Evolutionary conservation across 2,329 filamentous ascomycete genomes (phyloP), one percentile per base, ranked within the genome.

Genomic region (Aspergillus candidus): DNA sequence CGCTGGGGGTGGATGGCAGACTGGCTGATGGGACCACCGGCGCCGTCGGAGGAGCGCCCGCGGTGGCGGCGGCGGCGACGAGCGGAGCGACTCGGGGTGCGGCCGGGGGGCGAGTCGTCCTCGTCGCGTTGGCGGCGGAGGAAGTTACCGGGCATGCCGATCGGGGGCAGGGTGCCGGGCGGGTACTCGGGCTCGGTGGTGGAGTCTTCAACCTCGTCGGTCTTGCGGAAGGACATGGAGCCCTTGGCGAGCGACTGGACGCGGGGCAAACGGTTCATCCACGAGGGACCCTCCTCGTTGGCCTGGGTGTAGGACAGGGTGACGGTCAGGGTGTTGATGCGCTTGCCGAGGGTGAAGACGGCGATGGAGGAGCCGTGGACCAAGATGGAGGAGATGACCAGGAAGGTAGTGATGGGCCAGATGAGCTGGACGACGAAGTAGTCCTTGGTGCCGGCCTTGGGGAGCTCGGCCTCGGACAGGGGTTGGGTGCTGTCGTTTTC

Each of bases 321-420:
- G 48, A 98, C 76, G 1, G 88, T 90, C 54, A 98, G 71, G 0
- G 93, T 97, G 70, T 97, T 97, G 78, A 98, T 98, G 49, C 87
- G 90, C 68, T 97, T 98, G 57, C 93, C 93, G 1, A 98, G 79
- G 0, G 93, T 97, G 59, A 98, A 98, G 7, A 98, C 93, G 4
- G 93, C 93, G 56, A 98, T 86, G 0, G 93, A 97, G n/a, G 93
- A 97, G 15, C 93, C 93, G 59, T 98, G 93, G 1, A 98, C 88
- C 32, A 97, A 70, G 57, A 98, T 98, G 11, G 93, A 98, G 3
- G 86, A 78, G 41, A 98, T 87, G 48, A 98, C 91, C 59, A 98
- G 73, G 67, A 98, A 98, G 0, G 88, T 88, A 0, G 87, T 88
- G 46, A 98, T 90, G 0, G 93, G 93, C 93, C 93, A 98, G 38